phyloP scores from a whole-genome alignment of 2,329 filamentous ascomycete genomes.

The Nemania sp. region DNA sequence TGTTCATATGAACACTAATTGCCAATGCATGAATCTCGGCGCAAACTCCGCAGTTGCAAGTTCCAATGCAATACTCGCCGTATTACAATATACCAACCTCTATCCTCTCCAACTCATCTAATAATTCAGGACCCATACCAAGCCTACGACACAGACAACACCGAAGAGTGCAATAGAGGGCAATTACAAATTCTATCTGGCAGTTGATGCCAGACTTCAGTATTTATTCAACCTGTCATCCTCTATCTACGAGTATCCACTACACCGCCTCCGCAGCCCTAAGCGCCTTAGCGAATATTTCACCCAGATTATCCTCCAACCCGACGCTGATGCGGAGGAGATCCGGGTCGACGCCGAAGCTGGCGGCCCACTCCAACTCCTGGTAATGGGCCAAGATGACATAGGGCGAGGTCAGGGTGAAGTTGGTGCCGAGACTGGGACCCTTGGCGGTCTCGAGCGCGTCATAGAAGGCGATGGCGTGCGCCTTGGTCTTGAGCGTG shows the following conservation, averaged over 20 bases:
- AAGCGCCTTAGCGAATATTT: constrained; percentile 70
- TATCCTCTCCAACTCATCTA: neutral
- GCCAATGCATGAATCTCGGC: no score
- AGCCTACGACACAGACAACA: neutral
- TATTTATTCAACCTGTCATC: neutral
- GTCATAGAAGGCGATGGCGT: constrained; percentile 84
- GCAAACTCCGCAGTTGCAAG: no score
- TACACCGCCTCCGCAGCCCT: constrained; percentile 52
- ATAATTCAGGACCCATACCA: neutral
- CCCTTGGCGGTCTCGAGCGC: constrained; percentile 86
- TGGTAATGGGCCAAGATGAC: constrained; percentile 88
- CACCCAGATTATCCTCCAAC: constrained; percentile 72
- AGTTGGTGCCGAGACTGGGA: constrained; percentile 94
- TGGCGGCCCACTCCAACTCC: constrained; percentile 87
- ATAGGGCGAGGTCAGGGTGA: constrained; percentile 90
- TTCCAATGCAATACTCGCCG: no score
- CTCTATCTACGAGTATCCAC: neutral
- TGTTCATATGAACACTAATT: no score
- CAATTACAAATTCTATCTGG: neutral
- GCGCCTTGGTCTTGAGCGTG: constrained; percentile 70
- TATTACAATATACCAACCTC: neutral
- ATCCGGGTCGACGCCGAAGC: constrained; percentile 79
- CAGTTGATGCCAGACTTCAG: constrained; percentile 8
- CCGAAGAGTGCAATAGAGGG: neutral
- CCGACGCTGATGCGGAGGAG: constrained; percentile 88